phyloP scores from a whole-genome alignment of 148 eudicot species.

The Fagopyrum tataricum region DNA sequence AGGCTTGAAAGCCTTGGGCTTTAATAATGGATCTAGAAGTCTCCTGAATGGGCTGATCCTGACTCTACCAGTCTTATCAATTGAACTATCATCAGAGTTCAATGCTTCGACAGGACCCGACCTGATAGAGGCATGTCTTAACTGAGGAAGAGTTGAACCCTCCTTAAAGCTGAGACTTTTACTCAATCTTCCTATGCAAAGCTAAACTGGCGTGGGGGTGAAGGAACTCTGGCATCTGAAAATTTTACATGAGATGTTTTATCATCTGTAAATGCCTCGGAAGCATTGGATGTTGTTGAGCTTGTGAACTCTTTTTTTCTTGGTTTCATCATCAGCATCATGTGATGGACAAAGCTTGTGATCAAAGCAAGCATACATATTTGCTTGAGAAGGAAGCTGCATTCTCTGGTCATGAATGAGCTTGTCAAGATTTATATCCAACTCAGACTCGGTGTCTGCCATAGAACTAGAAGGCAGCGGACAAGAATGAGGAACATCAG shows the following conservation, averaged over 20 bases:
- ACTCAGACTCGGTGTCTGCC: constrained; percentile 25
- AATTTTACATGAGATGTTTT: neutral
- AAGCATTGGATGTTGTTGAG: constrained; percentile 16
- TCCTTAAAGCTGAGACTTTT: constrained; percentile 75
- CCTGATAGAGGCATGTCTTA: constrained; percentile 27
- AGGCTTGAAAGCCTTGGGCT: constrained; percentile 30
- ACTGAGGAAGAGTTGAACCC: constrained; percentile 28
- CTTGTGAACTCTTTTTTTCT: constrained; percentile 9
- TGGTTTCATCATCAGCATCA: constrained; percentile 9
- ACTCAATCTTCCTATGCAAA: constrained; percentile 45
- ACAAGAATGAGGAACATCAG: constrained; percentile 42
- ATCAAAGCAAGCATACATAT: constrained; percentile 7
- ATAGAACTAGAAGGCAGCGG: constrained; percentile 24
- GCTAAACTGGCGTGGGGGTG: constrained; percentile 43
- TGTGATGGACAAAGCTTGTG: neutral
- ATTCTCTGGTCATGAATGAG: constrained; percentile 27
- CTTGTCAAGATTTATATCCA: constrained; percentile 29
- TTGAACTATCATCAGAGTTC: constrained; percentile 22
- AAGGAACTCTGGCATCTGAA: constrained; percentile 26
- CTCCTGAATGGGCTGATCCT: constrained; percentile 68
- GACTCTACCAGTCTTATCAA: constrained; percentile 20
- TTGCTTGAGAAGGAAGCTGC: constrained; percentile 17
- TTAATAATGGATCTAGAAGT: constrained; percentile 55
- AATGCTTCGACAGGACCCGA: constrained; percentile 38
- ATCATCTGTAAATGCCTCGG: constrained; percentile 17